Evolutionary conservation across 441 rosid genomes (phyloP), one percentile per base, ranked within the genome.

Genomic region (Populus hybrid): DNA sequence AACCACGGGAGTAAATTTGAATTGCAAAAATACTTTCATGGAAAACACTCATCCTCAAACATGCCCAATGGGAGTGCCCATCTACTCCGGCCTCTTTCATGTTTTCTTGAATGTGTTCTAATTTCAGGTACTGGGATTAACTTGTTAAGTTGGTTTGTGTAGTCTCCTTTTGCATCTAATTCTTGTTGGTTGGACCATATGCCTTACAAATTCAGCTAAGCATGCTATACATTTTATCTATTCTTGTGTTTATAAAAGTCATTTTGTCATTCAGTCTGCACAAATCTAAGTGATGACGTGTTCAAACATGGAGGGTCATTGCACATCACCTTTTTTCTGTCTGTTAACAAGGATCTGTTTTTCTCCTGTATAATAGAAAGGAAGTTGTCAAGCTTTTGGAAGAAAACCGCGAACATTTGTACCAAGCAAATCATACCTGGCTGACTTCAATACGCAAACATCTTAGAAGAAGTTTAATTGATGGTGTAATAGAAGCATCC

Each of bases 351-450:
- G n/a, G 61, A 46, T 16, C 9, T 57, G 26, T 72, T 76, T 67
- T 69, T 61, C 69, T 69, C 21, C 38, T n/a, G 72, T 40, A 79
- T 73, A 24, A 53, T 74, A 96, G 98, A 92, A 91, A 86, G 82
- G 82, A 82, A 84, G 86, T 90, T 57, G 90, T 78, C 28, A 84
- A 79, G 85, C 95, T 96, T 82, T 83, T 94, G 75, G 94, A 92
- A 73, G 88, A 90, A 85, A 90, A 85, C 34, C 83, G 88, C 1
- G 84, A 90, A 66, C 91, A 94, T 81, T 78, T 89, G 69, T 94
- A 92, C 79, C 90, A 92, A 83, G 97, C 96, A 67, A 94, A 91
- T 79, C 87, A 82, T 75, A 85, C 98, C 12, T 96, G 98, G 99
- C 82, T 94, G 81, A 88, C 79, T 68, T 84, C 98, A 7, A 79